Base-by-base conservation (phyloP, 2,329 filamentous ascomycete species). In the Aureobasidium sp. region DNA sequence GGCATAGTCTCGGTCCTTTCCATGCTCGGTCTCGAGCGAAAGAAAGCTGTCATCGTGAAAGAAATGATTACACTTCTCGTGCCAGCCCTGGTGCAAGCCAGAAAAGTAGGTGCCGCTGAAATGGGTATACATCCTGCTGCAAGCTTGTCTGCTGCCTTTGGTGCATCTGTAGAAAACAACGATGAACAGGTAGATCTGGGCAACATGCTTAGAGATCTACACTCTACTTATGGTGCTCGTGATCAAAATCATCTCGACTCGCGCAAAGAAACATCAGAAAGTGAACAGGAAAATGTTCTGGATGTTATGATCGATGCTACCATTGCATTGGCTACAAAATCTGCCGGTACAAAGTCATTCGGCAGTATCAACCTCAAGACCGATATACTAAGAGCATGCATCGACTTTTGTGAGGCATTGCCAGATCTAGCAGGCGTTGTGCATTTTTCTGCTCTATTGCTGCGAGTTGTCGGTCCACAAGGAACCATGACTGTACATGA, bases 121-220 rank as follows among this genome's bases (percentile, higher is more conserved):
- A 90, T 94, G 70, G 94, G 93, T 3, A 90, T 99, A 39, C 93
- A 97, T 75, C 94, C 94, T 44, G 93, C 93, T 20, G 91, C 93
- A 11, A 92, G 91, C 0, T 78, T 97, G 56, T 87, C 91, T 29
- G 87, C 87, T 14, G 77, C 94, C 34, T 88, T 86, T 66, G 68
- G 66, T n/a, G 53, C 63, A 8, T 27, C 45, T 15, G 11, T 45
- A 15, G 36, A n/a, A 20, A 45, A 31, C 34, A 45, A 22, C 27
- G 62, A 60, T 31, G 44, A 60, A 31, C 53, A 63, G 20, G 34
- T 47, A 11, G 62, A 56, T 47, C 31, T 63, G 9, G 55, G 53
- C 9, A 36, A 47, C 29, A 12, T 63, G 6, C 42, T 66, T 11
- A 31, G 48, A 29, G 62, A 64, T 31, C n/a, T 66, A 3, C 61